phyloP scores from a whole-genome alignment of 495 filamentous ascomycete species.

The Hypoxylon perforatum region DNA sequence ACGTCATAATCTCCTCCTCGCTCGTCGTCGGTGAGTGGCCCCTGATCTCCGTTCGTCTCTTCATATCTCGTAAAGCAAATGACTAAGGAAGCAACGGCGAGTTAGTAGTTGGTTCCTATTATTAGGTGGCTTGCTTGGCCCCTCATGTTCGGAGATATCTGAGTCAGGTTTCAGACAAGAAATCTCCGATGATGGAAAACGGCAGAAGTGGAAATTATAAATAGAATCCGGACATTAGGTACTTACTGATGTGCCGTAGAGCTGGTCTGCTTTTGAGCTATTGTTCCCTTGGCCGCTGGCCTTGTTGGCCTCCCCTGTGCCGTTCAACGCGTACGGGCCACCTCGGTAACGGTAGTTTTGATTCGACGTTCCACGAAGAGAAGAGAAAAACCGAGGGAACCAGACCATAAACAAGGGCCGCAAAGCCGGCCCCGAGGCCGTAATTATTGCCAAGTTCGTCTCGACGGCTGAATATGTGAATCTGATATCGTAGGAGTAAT shows the following conservation, averaged over 20 bases:
- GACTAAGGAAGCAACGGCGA: constrained; percentile 7
- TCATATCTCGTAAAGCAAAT: constrained; percentile 44
- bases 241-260: constrained; percentile 26
- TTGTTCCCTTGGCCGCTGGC: constrained; percentile 19
- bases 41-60: constrained; percentile 49
- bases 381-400: constrained; percentile 51
- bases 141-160: background rate
- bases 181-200: background rate
- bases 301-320: constrained; percentile 36
- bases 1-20: constrained; percentile 59
- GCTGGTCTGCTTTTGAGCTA: constrained; percentile 23
- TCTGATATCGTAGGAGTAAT: constrained; percentile 53
- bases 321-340: constrained; percentile 18
- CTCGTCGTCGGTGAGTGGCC: constrained; percentile 51
- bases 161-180: background rate
- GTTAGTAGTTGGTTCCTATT: background rate
- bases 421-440: constrained; percentile 59
- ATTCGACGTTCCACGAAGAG: constrained; percentile 32
- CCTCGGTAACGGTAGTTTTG: constrained; percentile 35
- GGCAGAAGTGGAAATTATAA: background rate
- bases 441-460: constrained; percentile 65
- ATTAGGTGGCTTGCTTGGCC: constrained; percentile 15
- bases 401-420: constrained; percentile 56
- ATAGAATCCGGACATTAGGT: background rate
- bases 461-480: constrained; percentile 65